Percentiles rank a stretch among this genome's conserved stretches.
Evolutionary conservation across 495 filamentous ascomycete genomes (phyloP).

Genomic region (Emericellopsis terricola): DNA sequence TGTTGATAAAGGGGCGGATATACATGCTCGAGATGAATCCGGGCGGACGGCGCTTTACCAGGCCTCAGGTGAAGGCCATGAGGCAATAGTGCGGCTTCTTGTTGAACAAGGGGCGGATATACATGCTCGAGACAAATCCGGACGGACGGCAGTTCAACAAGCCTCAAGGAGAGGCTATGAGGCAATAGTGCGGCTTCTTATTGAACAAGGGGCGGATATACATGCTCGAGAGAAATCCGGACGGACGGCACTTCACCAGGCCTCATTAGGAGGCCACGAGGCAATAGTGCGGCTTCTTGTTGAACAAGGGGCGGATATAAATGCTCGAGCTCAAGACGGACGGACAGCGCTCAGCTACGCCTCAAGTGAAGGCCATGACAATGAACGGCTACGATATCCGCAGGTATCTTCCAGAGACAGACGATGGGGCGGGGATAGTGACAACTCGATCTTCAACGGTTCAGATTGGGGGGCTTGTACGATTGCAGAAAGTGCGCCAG

Average conservation of each 20-base stretch:
- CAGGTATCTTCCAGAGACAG: no score
- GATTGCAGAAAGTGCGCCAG: no score
- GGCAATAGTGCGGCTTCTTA: background rate
- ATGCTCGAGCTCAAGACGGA: no score
- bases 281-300: background rate
- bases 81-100: background rate
- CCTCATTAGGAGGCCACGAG: background rate
- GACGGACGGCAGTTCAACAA: background rate
- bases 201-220: background rate
- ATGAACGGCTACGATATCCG: no score
- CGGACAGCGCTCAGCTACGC: no score
- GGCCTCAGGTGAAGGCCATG: background rate
- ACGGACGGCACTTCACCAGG: background rate
- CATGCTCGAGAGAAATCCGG: background rate
- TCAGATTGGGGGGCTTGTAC: no score
- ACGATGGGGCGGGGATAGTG: no score
- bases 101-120: background rate
- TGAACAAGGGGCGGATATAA: background rate
- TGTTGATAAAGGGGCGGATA: background rate
- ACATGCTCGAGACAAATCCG: background rate
- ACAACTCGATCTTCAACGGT: no score
- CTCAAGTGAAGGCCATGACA: no score
- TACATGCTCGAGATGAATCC: background rate
- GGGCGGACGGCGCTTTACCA: background rate
- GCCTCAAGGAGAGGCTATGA: background rate